Percentiles rank a stretch among this genome's conserved stretches.
These are phyloP conservation scores for Kluyveromyces sp. DNA, from an alignment of 1,139 yeast species.

Conservation along the genomic window DNA sequence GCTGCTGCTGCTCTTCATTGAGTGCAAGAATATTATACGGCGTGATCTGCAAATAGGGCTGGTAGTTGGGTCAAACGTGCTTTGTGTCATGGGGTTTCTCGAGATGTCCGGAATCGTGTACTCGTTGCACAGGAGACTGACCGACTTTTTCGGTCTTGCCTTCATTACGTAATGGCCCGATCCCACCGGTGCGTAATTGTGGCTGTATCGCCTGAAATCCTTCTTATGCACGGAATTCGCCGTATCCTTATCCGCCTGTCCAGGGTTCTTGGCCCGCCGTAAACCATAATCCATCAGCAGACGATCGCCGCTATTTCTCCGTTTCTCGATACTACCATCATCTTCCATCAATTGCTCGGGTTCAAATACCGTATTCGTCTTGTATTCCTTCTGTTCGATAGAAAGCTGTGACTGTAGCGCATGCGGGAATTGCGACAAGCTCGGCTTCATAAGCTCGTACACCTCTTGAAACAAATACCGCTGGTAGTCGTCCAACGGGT, in stretches of 20 bases:
- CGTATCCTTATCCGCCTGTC: too few species aligned
- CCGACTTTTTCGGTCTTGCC: not conserved
- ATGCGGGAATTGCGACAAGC: slow-evolving; percentile 2
- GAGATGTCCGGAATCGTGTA: slow-evolving; percentile 22
- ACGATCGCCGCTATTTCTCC: not conserved
- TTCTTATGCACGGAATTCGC: too few species aligned
- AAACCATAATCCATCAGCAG: too few species aligned
- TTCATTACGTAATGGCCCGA: not conserved
- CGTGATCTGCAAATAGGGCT: slow-evolving; percentile 1
- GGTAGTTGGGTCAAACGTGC: slow-evolving; percentile 1
- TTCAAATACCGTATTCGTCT: slow-evolving; percentile 3
- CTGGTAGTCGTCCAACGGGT: slow-evolving; percentile 29
- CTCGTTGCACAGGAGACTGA: slow-evolving; percentile 11
- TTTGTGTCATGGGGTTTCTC: slow-evolving; percentile 1
- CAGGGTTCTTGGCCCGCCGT: too few species aligned
- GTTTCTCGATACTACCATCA: too few species aligned
- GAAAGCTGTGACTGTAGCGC: slow-evolving; percentile 2
- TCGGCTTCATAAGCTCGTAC: slow-evolving; percentile 2
- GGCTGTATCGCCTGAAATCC: not conserved
- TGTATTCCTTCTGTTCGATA: slow-evolving; percentile 3
- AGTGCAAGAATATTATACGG: slow-evolving; percentile 2
- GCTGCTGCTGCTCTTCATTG: not conserved
- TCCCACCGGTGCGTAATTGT: not conserved
- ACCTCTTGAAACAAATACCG: slow-evolving; percentile 15
- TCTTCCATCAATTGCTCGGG: too few species aligned